These are phyloP conservation scores for Patellifolia procumbens DNA, from an alignment of 179 eudicot species.

Conservation along the genomic window DNA sequence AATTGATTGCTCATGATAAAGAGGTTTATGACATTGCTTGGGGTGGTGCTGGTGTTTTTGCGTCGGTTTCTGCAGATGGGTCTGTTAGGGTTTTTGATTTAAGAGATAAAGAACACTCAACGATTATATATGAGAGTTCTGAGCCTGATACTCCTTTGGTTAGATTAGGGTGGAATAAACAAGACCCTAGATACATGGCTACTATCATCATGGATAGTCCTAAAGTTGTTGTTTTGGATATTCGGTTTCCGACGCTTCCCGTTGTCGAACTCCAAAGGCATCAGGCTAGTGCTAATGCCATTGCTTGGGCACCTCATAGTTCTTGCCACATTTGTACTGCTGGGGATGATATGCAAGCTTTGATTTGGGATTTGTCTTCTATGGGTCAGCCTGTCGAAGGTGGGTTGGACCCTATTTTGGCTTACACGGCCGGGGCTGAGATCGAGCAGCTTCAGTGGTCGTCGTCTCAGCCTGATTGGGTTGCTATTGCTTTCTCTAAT, in stretches of 20 bases:
- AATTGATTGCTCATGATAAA: slow-evolving; percentile 88
- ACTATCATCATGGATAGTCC: slow-evolving; percentile 82
- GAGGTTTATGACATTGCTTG: slow-evolving; percentile 97
- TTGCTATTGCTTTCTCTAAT: slow-evolving; percentile 68
- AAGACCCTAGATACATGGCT: slow-evolving; percentile 86
- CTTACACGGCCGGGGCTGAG: slow-evolving; percentile 70
- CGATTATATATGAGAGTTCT: slow-evolving; percentile 80
- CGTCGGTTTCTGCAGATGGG: slow-evolving; percentile 94
- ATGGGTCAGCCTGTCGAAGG: slow-evolving; percentile 50
- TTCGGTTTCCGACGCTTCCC: slow-evolving; percentile 78
- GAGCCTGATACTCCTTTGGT: slow-evolving; percentile 80
- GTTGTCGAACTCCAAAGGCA: slow-evolving; percentile 94
- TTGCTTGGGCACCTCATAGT: slow-evolving; percentile 92
- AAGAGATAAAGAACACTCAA: slow-evolving; percentile 89
- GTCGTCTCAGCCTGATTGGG: slow-evolving; percentile 79
- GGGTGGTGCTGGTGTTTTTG: slow-evolving; percentile 92
- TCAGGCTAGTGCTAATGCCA: slow-evolving; percentile 67
- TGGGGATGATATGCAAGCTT: slow-evolving; percentile 83
- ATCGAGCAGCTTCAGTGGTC: slow-evolving; percentile 96
- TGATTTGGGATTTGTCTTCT: slow-evolving; percentile 82
- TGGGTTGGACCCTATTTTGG: slow-evolving; percentile 74
- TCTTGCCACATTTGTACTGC: slow-evolving; percentile 72
- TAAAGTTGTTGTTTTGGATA: slow-evolving; percentile 81
- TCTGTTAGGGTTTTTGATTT: slow-evolving; percentile 86
- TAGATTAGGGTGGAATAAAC: slow-evolving; percentile 87